A percentile compares a stretch with the other conserved stretches of the same genome.
phyloP scores from a whole-genome alignment of 176 grass and related monocot genomes.

The Olyra latifolia region DNA sequence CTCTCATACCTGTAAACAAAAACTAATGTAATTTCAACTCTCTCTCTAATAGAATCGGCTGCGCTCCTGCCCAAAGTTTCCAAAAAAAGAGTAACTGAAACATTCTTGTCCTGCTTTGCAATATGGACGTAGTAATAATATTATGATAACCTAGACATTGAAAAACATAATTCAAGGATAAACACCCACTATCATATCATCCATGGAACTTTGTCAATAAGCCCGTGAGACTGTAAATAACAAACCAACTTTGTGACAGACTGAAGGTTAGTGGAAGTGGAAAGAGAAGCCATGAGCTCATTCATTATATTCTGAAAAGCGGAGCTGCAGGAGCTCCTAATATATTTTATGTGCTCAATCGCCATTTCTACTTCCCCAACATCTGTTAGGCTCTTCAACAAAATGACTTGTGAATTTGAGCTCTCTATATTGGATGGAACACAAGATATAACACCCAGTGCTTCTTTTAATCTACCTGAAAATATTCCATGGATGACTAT shows the following conservation, averaged over 20 bases:
- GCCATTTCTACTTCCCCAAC: slow-evolving; percentile 70
- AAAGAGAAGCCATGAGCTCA: slow-evolving; percentile 78
- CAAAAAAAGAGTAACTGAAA: no score
- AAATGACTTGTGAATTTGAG: slow-evolving; percentile 59
- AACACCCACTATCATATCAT: slow-evolving; percentile 34
- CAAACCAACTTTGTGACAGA: slow-evolving; percentile 55
- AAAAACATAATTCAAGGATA: slow-evolving; percentile 12
- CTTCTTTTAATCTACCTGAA: slow-evolving; percentile 61
- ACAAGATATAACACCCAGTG: slow-evolving; percentile 43
- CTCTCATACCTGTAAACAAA: no score
- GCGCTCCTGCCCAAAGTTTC: no score
- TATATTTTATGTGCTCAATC: slow-evolving; percentile 69
- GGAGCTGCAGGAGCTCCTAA: slow-evolving; percentile 43
- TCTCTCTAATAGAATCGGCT: no score
- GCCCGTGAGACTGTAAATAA: slow-evolving; percentile 49
- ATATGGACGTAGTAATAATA: slow-evolving; percentile 1
- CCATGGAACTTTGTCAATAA: slow-evolving; percentile 64
- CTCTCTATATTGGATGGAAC: slow-evolving; percentile 48
- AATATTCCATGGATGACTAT: neutral
- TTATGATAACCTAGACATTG: neutral
- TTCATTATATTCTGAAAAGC: slow-evolving; percentile 53
- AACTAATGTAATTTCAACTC: no score
- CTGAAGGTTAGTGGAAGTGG: slow-evolving; percentile 70
- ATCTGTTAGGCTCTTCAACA: slow-evolving; percentile 67
- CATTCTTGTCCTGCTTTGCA: neutral